Conservation (phyloP, 768 basidiomycete genomes). For the Termitomyces titanicus region DNA sequence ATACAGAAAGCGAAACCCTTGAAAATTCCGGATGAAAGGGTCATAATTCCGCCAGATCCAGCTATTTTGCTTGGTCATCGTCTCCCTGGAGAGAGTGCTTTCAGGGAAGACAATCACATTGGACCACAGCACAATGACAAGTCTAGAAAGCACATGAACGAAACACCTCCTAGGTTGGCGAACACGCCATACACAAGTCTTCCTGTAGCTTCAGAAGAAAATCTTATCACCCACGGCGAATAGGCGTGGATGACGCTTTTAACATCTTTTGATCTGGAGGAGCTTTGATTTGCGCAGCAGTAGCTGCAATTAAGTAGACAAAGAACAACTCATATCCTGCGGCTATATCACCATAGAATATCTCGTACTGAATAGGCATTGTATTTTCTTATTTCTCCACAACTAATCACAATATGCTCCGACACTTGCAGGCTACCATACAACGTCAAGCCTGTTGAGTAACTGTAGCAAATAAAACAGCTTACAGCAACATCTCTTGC, state of each 20-base stretch:
- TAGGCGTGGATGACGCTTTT: slow-evolving; percentile 5
- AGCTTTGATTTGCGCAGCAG: too few relatives aligned
- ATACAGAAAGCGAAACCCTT: slow-evolving; percentile 36
- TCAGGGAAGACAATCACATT: slow-evolving; percentile 11
- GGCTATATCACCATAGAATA: neutral
- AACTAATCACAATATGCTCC: slow-evolving; percentile 78
- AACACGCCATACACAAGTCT: slow-evolving; percentile 5
- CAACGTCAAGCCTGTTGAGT: slow-evolving; percentile 1
- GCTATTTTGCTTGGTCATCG: slow-evolving; percentile 52
- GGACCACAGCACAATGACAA: neutral
- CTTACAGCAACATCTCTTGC: slow-evolving; percentile 84
- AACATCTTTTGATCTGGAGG: neutral
- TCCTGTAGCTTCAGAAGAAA: slow-evolving; percentile 18
- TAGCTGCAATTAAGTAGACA: neutral
- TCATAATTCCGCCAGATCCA: slow-evolving; percentile 66
- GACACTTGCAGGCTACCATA: slow-evolving; percentile 65
- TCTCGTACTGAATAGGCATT: neutral
- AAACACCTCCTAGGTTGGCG: neutral
- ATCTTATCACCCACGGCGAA: slow-evolving; percentile 10
- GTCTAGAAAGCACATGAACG: slow-evolving; percentile 1
- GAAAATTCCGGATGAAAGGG: slow-evolving; percentile 36
- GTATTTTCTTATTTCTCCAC: slow-evolving; percentile 11
- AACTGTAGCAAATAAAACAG: slow-evolving; percentile 12
- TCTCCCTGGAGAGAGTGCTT: slow-evolving; percentile 33
- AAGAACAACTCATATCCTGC: neutral